phyloP scores from a whole-genome alignment of 139 green algal species.

The Chlorella sp. region DNA sequence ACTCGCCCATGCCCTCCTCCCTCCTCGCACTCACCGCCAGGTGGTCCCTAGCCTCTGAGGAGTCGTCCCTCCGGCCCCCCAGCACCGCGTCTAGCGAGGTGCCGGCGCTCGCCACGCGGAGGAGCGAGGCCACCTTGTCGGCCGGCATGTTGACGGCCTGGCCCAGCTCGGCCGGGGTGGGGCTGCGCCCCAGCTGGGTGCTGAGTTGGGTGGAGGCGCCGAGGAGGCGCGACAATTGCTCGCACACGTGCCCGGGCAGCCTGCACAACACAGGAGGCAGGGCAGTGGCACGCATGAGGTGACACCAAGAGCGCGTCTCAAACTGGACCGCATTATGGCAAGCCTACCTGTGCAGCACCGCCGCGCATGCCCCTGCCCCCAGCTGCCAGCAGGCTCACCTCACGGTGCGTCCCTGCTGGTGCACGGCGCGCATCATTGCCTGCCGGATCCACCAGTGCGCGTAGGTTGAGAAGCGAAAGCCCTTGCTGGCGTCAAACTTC shows the following conservation, averaged over 20 bases:
- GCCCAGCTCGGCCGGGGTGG: slow-evolving; percentile 51
- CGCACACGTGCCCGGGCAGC: slow-evolving; percentile 78
- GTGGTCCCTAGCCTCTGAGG: slow-evolving; percentile 19
- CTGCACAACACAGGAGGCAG: slow-evolving; percentile 19
- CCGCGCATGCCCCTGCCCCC: too few relatives aligned
- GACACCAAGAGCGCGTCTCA: too few relatives aligned
- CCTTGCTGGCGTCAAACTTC: slow-evolving; percentile 84
- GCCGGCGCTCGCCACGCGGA: background rate
- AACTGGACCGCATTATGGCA: too few relatives aligned
- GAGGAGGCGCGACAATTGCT: slow-evolving; percentile 41
- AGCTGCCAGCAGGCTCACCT: slow-evolving; percentile 26
- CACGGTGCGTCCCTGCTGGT: slow-evolving; percentile 59
- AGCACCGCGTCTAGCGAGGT: slow-evolving; percentile 23
- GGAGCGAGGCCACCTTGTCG: background rate
- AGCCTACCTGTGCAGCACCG: too few relatives aligned
- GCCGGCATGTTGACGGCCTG: slow-evolving; percentile 38
- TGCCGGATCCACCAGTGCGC: slow-evolving; percentile 98
- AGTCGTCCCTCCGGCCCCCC: slow-evolving; percentile 12
- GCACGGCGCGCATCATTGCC: slow-evolving; percentile 50
- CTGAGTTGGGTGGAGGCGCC: slow-evolving; percentile 24
- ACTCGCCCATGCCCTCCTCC: too few relatives aligned
- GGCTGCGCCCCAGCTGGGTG: slow-evolving; percentile 21
- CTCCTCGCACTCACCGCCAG: slow-evolving; percentile 7
- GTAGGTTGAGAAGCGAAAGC: slow-evolving; percentile 97
- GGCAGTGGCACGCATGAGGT: too few relatives aligned